These are phyloP conservation scores for Trichoderma gracile DNA, from an alignment of 2,329 filamentous ascomycete genomes.

Conservation along the genomic window DNA sequence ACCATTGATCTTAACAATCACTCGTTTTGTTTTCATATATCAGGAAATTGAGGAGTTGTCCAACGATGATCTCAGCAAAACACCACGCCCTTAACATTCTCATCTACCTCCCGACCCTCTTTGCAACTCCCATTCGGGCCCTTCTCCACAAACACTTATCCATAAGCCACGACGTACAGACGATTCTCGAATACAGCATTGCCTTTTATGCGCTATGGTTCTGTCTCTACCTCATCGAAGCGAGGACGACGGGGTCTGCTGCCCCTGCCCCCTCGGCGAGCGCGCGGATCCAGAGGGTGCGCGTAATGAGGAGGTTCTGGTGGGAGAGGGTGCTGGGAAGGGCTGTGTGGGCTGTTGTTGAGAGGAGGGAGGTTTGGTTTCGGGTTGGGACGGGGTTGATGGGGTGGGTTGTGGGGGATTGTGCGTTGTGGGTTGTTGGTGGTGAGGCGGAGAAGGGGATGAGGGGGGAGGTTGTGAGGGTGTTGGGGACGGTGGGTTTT, in stretches of 20 bases:
- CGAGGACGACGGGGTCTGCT: neutral
- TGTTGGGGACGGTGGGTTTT: conserved; percentile 28
- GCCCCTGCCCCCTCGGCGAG: no score
- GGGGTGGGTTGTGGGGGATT: conserved; percentile 21
- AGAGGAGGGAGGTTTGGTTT: neutral
- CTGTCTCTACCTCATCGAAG: neutral
- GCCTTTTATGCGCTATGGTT: neutral
- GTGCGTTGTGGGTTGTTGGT: neutral
- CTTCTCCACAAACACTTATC: neutral
- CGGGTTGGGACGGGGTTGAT: conserved; percentile 1
- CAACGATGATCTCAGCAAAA: neutral
- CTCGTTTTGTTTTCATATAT: no score
- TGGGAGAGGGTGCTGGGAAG: neutral
- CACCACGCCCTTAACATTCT: neutral
- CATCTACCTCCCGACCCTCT: neutral
- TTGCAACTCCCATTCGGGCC: neutral
- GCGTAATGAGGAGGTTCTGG: no score
- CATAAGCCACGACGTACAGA: neutral
- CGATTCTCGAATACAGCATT: neutral
- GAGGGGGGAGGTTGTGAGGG: conserved; percentile 19
- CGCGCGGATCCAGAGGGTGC: neutral
- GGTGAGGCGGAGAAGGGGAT: neutral
- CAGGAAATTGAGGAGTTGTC: neutral
- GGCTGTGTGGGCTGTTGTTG: neutral
- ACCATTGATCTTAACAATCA: neutral